Base-by-base conservation (phyloP, 805 yeast genomes). In the Yarrowia keelungensis region DNA sequence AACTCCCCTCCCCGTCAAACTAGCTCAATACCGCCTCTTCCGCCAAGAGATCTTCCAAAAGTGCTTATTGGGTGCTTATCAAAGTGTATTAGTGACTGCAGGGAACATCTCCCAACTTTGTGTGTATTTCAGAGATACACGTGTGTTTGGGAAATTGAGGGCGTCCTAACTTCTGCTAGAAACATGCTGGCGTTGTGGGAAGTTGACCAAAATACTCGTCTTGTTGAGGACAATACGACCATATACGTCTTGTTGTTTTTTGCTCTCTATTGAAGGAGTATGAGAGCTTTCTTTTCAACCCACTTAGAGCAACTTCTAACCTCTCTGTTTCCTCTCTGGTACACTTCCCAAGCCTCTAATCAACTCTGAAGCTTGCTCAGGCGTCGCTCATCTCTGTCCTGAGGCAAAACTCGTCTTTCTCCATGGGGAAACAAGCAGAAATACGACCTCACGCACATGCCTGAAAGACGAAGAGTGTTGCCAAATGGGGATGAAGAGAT, bases 291-390 rank as follows among this genome's bases (percentile, higher is more conserved):
- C 19, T 19, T 19, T 19, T 19, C 19, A 19, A 19, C 19, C 19
- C 19, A 19, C 19, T 19, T 19, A 19, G 19, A 19, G 19, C 19
- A 19, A 19, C 19, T 19, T 19, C 19, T 19, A 19, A 19, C 19
- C 19, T 19, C 19, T 19, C 19, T 19, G 19, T 19, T 19, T 19
- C 19, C 19, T 19, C 19, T 19, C 19, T 19, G 19, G 19, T 19
- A 19, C 19, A 19, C 19, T 19, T 19, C 19, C 19, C 19, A 19
- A 19, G 19, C 19, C 19, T 19, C 19, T 19, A 19, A 19, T 35
- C 32, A 46, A 45, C 47, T 45, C 47, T 45, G 47, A 45, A 45
- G 47, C 47, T 19, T 45, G 50, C n/a, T 46, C 8, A 26, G 32
- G 32, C 47, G 47, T 16, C 26, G 47, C 19, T 16, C 14, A 43